Evolutionary conservation across 805 yeast genomes (phyloP).

Genomic region (Candida germanica): DNA sequence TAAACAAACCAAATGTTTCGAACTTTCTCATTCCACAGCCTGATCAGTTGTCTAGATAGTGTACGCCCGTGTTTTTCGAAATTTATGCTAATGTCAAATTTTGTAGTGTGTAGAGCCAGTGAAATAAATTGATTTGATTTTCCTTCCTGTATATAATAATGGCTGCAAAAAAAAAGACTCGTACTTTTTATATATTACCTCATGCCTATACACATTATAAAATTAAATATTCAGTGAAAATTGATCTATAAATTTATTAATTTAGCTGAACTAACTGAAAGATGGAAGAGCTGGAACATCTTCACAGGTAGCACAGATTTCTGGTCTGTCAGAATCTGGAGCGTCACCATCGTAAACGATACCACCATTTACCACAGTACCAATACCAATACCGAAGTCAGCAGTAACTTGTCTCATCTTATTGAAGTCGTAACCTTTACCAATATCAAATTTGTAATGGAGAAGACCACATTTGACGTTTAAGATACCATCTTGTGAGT

Average conservation of each 20-base stretch:
- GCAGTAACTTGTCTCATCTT: conserved; percentile 13
- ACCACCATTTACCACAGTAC: conserved; percentile 17
- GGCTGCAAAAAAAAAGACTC: conserved; percentile 3
- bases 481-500: conserved; percentile 10
- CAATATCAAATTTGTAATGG: conserved; percentile 13
- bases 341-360: conserved; percentile 14
- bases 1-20: conserved; percentile 12
- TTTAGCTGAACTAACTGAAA: conserved; percentile 1
- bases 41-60: too few species aligned
- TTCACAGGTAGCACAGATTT: conserved; percentile 15
- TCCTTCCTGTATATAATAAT: conserved; percentile 2
- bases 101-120: too few species aligned
- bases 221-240: too few species aligned
- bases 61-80: too few species aligned
- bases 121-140: too few species aligned
- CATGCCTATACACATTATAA: background rate
- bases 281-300: conserved; percentile 9
- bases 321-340: conserved; percentile 16
- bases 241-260: background rate
- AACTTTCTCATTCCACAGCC: conserved; percentile 1
- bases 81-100: too few species aligned
- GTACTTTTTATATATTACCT: too few species aligned
- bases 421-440: conserved; percentile 16
- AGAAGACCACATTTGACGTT: conserved; percentile 8
- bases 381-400: conserved; percentile 15